Evolutionary conservation across 2,329 filamentous ascomycete genomes (phyloP).

Genomic region (Diplodia sapinea): DNA sequence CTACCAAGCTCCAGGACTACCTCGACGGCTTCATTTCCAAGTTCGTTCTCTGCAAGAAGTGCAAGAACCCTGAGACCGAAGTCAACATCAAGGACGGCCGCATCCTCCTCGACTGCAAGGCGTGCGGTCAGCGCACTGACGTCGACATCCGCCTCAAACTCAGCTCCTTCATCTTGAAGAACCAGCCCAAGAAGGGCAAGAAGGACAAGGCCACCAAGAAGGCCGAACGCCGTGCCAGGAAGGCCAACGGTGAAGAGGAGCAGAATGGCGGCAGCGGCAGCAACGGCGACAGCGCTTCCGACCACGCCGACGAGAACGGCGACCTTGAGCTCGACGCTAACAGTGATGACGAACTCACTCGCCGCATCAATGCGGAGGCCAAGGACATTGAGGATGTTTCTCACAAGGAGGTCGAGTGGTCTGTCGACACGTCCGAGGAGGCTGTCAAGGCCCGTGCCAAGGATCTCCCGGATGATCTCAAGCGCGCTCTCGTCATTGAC

Average conservation of each 20-base stretch:
- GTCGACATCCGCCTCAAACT: constrained; percentile 95
- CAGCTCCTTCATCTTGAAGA: constrained; percentile 96
- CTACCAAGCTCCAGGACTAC: constrained; percentile 94
- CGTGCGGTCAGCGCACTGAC: constrained; percentile 89
- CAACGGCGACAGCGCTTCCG: constrained; percentile 70
- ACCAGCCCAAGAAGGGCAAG: constrained; percentile 89
- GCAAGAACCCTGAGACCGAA: constrained; percentile 99
- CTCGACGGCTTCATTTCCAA: constrained; percentile 98
- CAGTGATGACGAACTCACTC: constrained; percentile 91
- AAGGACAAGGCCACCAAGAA: constrained; percentile 97
- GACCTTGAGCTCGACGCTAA: constrained; percentile 71
- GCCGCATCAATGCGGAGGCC: constrained; percentile 71
- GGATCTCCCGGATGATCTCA: constrained; percentile 91
- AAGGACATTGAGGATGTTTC: constrained; percentile 74
- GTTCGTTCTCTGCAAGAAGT: constrained; percentile 99
- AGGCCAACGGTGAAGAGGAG: constrained; percentile 63
- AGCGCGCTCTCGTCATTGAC: constrained; percentile 84
- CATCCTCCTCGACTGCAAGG: constrained; percentile 97
- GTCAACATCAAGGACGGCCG: constrained; percentile 91
- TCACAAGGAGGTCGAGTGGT: constrained; percentile 88
- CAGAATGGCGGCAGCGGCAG: constrained; percentile 57
- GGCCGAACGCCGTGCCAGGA: constrained; percentile 82
- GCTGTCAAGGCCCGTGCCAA: constrained; percentile 94
- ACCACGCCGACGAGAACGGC: constrained; percentile 69
- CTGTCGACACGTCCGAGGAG: constrained; percentile 93